A percentile compares a stretch with the other conserved stretches of the same genome.
These are phyloP conservation scores for Fusarium anthophilum DNA, from an alignment of 2,329 filamentous ascomycete genomes.

Conservation along the genomic window DNA sequence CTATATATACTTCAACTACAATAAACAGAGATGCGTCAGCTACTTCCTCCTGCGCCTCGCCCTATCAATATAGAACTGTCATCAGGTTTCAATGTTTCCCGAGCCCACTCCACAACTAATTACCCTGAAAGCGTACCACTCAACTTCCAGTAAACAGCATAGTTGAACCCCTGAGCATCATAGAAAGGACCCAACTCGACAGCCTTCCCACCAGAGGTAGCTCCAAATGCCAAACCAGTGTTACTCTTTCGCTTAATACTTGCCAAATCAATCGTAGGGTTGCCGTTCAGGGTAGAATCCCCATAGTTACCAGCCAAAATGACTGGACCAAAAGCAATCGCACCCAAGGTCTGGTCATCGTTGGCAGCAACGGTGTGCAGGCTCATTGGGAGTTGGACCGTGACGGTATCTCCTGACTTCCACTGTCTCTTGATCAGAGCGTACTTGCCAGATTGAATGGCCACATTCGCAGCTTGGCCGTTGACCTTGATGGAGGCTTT, in stretches of 20 bases:
- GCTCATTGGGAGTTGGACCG: slow-evolving; percentile 56
- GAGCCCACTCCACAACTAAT: fast-evolving
- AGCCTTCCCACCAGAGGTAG: slow-evolving; percentile 41
- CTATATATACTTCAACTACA: neutral
- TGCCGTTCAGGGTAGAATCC: slow-evolving; percentile 27
- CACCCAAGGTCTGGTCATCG: slow-evolving; percentile 54
- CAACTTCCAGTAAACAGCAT: slow-evolving; percentile 53
- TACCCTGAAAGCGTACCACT: slow-evolving; percentile 1
- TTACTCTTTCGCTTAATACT: slow-evolving; percentile 40
- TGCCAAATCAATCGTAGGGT: slow-evolving; percentile 45
- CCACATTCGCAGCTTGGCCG: slow-evolving; percentile 43
- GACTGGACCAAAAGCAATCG: slow-evolving; percentile 58
- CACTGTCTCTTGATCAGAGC: slow-evolving; percentile 53
- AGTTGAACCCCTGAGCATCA: slow-evolving; percentile 53
- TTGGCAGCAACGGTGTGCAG: slow-evolving; percentile 57
- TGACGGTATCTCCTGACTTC: slow-evolving; percentile 54
- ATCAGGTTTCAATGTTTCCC: fast-evolving
- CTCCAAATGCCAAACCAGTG: slow-evolving; percentile 46
- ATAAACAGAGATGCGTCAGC: neutral
- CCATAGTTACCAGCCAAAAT: slow-evolving; percentile 59
- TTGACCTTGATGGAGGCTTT: slow-evolving; percentile 54
- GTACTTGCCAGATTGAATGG: slow-evolving; percentile 51
- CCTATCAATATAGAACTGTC: no score
- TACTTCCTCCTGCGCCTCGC: neutral
- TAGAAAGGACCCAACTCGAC: slow-evolving; percentile 52